These are phyloP conservation scores for Cyberlindnera japonica DNA, from an alignment of 805 yeast genomes.

Conservation along the genomic window DNA sequence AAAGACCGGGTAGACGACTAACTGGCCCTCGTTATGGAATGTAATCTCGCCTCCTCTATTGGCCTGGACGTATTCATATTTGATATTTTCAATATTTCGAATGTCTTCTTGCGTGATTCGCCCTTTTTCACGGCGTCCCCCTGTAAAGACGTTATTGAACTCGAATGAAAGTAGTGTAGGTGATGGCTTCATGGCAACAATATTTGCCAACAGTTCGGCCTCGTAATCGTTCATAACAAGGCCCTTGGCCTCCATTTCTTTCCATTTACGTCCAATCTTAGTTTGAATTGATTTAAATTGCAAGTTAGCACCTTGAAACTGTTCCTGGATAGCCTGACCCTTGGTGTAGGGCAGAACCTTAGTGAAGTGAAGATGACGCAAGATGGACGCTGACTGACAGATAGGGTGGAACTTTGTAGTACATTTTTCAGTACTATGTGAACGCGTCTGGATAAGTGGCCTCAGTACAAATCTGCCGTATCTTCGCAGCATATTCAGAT, in stretches of 20 bases:
- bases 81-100: constrained; percentile 30
- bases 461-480: background rate
- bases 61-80: constrained; percentile 70
- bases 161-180: constrained; percentile 81
- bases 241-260: constrained; percentile 37
- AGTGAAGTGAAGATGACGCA: constrained; percentile 44
- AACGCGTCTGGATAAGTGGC: background rate
- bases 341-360: constrained; percentile 37
- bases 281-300: constrained; percentile 52
- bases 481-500: background rate
- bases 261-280: constrained; percentile 41
- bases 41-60: constrained; percentile 95
- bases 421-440: constrained; percentile 8
- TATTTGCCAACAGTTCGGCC: constrained; percentile 39
- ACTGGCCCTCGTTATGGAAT: constrained; percentile 95
- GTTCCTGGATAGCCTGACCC: constrained; percentile 56
- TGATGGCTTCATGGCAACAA: constrained; percentile 47
- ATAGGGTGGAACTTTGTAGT: constrained; percentile 29
- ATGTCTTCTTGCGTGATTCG: constrained; percentile 34
- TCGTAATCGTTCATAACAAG: constrained; percentile 45
- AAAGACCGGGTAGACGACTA: constrained; percentile 76
- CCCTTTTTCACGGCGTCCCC: constrained; percentile 78
- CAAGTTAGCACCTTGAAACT: constrained; percentile 52
- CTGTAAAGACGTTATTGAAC: constrained; percentile 83
- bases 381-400: constrained; percentile 30